phyloP scores from a whole-genome alignment of 305 asterid genomes.

The Fraxinus ornus region DNA sequence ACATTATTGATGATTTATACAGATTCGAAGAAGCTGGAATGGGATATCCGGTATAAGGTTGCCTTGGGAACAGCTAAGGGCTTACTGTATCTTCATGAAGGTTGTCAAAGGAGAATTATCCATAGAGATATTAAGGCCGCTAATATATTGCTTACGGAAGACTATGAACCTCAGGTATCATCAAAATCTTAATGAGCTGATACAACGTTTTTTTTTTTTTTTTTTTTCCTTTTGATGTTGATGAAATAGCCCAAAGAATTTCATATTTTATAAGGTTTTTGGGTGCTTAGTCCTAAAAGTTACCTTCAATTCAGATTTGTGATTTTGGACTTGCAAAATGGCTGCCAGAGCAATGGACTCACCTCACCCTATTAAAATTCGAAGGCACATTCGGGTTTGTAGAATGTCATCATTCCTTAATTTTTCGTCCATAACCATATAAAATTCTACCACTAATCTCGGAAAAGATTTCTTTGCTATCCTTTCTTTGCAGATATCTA shows the following conservation, averaged over 20 bases:
- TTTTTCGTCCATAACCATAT: background rate
- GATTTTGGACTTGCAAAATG: constrained; percentile 97
- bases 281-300: constrained; percentile 16
- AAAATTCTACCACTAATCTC: background rate
- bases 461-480: background rate
- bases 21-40: constrained; percentile 72
- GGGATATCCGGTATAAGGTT: constrained; percentile 72
- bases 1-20: constrained; percentile 1
- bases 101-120: constrained; percentile 88
- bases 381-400: constrained; percentile 95
- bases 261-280: constrained; percentile 4
- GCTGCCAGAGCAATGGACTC: constrained; percentile 89
- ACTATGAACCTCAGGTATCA: constrained; percentile 91
- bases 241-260: background rate
- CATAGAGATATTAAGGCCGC: constrained; percentile 96
- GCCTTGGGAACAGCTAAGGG: constrained; percentile 86
- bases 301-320: constrained; percentile 58
- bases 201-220: background rate
- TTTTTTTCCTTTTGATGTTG: background rate
- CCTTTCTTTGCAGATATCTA: constrained; percentile 39
- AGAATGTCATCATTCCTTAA: background rate
- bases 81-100: constrained; percentile 84
- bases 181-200: background rate
- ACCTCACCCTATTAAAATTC: constrained; percentile 61
- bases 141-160: constrained; percentile 79